Evolutionary conservation across 768 basidiomycete genomes (phyloP), one percentile per base, ranked within the genome.

Genomic region (Boletales sp.): DNA sequence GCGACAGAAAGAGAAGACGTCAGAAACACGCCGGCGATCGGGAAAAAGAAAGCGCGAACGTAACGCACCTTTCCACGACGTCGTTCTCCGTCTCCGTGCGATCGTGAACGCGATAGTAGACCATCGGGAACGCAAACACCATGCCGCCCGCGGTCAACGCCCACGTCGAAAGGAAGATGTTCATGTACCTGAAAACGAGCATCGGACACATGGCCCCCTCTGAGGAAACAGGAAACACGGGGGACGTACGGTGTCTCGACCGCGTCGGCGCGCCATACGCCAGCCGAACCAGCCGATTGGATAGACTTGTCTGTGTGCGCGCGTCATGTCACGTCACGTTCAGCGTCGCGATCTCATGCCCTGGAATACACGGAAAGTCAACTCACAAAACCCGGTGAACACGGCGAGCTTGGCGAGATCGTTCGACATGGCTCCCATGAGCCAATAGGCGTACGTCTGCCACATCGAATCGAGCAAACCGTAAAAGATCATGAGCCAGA

Each of bases 341-440:
- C 17, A 5, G 18, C 32, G 32, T 10, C 32, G 14, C 3, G 24
- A 24, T 24, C 12, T 37, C 14, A 18, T 19, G 14, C 14, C 8
- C 21, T 5, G 30, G 7, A 35, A 10, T 9, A 19, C n/a, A 30
- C 14, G 17, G 6, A 30, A 17, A 24, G 21, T 11, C 10, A 18
- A 43, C 86, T 57, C 58, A 90, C 89, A 92, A 57, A 93, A 87
- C 31, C 90, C 90, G 13, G 84, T 71, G 62, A 92, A 86, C 63
- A 90, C 79, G 0, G 90, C 88, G 18, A 93, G 78, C 65, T 87
- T 89, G 5, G 76, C 78, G 3, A 87, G 81, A 60, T 90, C 80
- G 51, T 92, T 90, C 14, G 87, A 88, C 84, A 93, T 87, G 13
- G 87, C 85, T 29, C 90, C 90, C 80, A 89, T 87, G 57, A 88